A percentile compares a stretch with the other conserved stretches of the same genome.
phyloP scores from a whole-genome alignment of 2,329 filamentous ascomycete species.

The Dactylellina parvicollis region DNA sequence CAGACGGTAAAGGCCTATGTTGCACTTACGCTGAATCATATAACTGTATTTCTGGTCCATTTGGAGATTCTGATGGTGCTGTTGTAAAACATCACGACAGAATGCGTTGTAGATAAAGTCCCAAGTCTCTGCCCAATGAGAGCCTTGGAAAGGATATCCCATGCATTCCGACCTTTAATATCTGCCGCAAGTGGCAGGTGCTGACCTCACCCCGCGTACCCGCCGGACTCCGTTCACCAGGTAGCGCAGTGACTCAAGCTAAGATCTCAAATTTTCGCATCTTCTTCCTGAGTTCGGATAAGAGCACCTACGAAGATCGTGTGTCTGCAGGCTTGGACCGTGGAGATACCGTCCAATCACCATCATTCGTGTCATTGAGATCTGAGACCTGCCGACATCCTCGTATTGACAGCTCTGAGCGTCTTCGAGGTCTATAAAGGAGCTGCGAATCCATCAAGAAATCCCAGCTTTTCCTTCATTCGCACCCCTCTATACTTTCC shows the following conservation, averaged over 20 bases:
- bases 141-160: conserved; percentile 8
- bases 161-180: conserved; percentile 11
- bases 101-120: neutral
- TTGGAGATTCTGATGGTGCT: no score
- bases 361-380: neutral
- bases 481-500: neutral
- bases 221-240: conserved; percentile 36
- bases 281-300: conserved; percentile 27
- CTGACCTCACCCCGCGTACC: conserved; percentile 13
- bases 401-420: neutral
- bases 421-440: conserved; percentile 6
- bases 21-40: no score
- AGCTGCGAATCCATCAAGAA: conserved; percentile 3
- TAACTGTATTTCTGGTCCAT: no score
- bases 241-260: conserved; percentile 25
- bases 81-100: no score
- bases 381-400: neutral
- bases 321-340: neutral
- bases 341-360: conserved; percentile 5
- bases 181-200: conserved; percentile 37
- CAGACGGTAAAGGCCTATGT: no score
- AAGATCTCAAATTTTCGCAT: conserved; percentile 23
- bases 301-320: conserved; percentile 5
- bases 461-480: neutral
- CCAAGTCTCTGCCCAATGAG: neutral